phyloP scores from a whole-genome alignment of 805 yeast species.

The Saturnispora quitensis region DNA sequence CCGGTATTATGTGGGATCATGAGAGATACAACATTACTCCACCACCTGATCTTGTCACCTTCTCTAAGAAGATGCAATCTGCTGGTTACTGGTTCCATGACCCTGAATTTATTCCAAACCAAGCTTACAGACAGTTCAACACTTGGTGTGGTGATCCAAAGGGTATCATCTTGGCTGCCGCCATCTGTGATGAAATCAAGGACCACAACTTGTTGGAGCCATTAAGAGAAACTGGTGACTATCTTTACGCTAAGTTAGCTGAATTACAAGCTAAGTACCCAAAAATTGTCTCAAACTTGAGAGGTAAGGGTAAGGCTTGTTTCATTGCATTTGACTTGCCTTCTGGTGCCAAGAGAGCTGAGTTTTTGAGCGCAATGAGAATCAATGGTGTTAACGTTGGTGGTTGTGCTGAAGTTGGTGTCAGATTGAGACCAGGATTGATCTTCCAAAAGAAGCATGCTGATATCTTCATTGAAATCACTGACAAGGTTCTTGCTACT shows the following conservation, averaged over 20 bases:
- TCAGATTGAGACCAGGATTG: slow-evolving; percentile 74
- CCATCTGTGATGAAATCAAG: slow-evolving; percentile 57
- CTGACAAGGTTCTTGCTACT: slow-evolving; percentile 29
- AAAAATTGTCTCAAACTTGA: slow-evolving; percentile 40
- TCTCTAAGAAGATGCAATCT: slow-evolving; percentile 82
- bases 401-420: slow-evolving; percentile 73
- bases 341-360: slow-evolving; percentile 46
- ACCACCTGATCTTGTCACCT: slow-evolving; percentile 78
- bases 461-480: slow-evolving; percentile 45
- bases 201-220: slow-evolving; percentile 50
- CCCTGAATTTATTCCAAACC: slow-evolving; percentile 62
- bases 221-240: slow-evolving; percentile 56
- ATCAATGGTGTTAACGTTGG: slow-evolving; percentile 68
- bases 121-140: slow-evolving; percentile 84
- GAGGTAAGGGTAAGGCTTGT: slow-evolving; percentile 71
- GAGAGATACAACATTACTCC: slow-evolving; percentile 71
- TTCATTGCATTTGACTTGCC: slow-evolving; percentile 75
- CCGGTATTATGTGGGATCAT: slow-evolving; percentile 83
- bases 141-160: slow-evolving; percentile 94
- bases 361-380: slow-evolving; percentile 52
- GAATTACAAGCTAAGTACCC: slow-evolving; percentile 49
- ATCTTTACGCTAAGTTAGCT: slow-evolving; percentile 50
- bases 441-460: slow-evolving; percentile 76
- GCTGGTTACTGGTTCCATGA: slow-evolving; percentile 81
- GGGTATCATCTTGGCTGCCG: slow-evolving; percentile 64